A percentile compares a stretch with the other conserved stretches of the same genome.
Evolutionary conservation across 805 yeast species (phyloP).

Genomic region (Pichia sporocuriosa): DNA sequence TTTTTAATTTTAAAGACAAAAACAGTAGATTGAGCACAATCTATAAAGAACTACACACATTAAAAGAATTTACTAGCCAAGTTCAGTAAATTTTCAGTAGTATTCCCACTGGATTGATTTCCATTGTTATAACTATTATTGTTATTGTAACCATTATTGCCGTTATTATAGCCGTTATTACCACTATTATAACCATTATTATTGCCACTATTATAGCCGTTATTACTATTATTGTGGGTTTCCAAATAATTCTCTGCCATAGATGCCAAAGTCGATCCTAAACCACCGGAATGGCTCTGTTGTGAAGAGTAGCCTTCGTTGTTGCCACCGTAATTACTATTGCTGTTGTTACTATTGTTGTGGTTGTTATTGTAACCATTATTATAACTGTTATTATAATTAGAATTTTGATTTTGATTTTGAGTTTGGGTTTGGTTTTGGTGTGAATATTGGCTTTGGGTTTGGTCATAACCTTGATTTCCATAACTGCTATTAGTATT

Average conservation of each 20-base stretch:
- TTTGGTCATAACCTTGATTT: no score
- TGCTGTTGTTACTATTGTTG: not conserved
- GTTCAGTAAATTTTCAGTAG: no score
- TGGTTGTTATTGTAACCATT: constrained; percentile 7
- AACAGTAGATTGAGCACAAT: no score
- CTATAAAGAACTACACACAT: no score
- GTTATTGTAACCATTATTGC: not conserved
- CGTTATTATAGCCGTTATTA: not conserved
- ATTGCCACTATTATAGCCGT: not conserved
- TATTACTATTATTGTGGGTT: no score
- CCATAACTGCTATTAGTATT: no score
- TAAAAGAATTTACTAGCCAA: constrained; percentile 12
- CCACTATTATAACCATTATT: constrained; percentile 5
- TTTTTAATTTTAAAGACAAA: no score
- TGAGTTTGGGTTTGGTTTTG: no score
- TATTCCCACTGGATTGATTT: no score
- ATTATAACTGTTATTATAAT: not conserved
- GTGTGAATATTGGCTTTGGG: no score
- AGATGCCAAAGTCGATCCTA: constrained; percentile 3
- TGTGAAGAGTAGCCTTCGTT: not conserved
- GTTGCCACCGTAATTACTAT: not conserved
- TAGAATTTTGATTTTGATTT: no score
- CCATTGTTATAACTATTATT: not conserved
- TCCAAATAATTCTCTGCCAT: constrained; percentile 3
- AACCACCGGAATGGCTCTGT: constrained; percentile 2